These are phyloP conservation scores for Talaromyces ruber DNA, from an alignment of 495 filamentous ascomycete species.

Conservation along the genomic window DNA sequence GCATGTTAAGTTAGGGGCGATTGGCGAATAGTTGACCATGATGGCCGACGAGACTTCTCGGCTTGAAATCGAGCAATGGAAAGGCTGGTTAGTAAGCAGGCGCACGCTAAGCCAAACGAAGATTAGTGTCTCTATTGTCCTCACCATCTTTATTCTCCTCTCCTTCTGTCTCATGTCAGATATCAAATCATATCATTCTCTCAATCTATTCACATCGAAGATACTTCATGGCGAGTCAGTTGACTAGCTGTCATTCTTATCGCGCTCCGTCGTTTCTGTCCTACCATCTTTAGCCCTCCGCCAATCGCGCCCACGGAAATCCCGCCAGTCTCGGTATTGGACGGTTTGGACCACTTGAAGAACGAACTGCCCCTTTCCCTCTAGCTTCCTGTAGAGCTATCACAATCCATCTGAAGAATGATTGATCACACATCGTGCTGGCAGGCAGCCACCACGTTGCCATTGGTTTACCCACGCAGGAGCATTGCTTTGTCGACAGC, in stretches of 20 bases:
- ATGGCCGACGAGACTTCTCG: neutral
- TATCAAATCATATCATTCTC: neutral
- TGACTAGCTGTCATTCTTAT: neutral
- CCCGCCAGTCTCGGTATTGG: neutral
- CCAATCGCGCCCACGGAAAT: neutral
- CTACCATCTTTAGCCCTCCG: neutral
- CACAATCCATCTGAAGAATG: neutral
- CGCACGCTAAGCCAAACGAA: neutral
- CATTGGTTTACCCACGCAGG: neutral
- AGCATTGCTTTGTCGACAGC: neutral
- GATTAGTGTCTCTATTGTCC: too few relatives aligned
- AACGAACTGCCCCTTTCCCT: neutral
- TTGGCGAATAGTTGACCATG: too few relatives aligned
- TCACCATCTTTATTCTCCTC: too few relatives aligned
- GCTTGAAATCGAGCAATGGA: neutral
- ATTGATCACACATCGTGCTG: neutral
- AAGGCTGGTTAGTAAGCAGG: neutral
- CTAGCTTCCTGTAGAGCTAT: neutral
- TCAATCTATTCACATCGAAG: neutral
- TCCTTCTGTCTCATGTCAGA: neutral
- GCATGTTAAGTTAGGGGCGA: neutral
- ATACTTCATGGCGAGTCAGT: neutral
- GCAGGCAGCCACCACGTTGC: neutral
- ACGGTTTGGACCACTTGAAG: neutral
- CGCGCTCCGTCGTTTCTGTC: neutral